These are phyloP conservation scores for Apiotrichum veenhuisii DNA, from an alignment of 1,284 basidiomycete genomes.

Conservation along the genomic window DNA sequence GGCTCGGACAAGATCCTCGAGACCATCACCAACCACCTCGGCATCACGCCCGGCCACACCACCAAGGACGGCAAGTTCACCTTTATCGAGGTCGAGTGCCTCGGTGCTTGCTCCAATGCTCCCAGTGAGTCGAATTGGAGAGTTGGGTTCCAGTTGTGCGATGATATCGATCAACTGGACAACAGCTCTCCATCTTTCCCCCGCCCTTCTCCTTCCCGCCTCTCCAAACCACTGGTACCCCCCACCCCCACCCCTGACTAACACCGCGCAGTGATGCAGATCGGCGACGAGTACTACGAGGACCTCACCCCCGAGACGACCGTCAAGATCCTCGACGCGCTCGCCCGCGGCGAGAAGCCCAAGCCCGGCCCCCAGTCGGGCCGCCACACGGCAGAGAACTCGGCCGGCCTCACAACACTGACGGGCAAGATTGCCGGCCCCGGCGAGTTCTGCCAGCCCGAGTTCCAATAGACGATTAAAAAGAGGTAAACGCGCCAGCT, in stretches of 20 bases:
- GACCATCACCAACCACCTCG: slow-evolving; percentile 77
- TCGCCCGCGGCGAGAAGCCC: slow-evolving; percentile 79
- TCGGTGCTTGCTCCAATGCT: slow-evolving; percentile 98
- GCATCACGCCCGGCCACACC: slow-evolving; percentile 81
- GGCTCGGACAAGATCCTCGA: slow-evolving; percentile 81
- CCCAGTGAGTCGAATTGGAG: slow-evolving; percentile 57
- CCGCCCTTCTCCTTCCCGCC: not conserved
- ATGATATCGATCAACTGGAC: not conserved
- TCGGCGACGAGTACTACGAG: slow-evolving; percentile 98
- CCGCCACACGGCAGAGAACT: slow-evolving; percentile 82
- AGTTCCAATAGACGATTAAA: slow-evolving; percentile 64
- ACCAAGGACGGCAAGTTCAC: slow-evolving; percentile 96
- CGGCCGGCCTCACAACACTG: slow-evolving; percentile 79
- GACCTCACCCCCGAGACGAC: slow-evolving; percentile 91
- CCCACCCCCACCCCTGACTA: not conserved
- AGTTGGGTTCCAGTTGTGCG: not conserved
- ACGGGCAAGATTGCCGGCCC: slow-evolving; percentile 90
- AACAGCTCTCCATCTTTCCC: not conserved
- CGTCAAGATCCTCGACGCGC: slow-evolving; percentile 78
- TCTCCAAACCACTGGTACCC: not conserved
- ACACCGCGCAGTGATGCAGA: slow-evolving; percentile 66
- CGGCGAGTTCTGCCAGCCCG: slow-evolving; percentile 79
- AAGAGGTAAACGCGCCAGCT: not conserved
- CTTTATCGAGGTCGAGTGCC: slow-evolving; percentile 95
- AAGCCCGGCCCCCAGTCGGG: slow-evolving; percentile 89